These are phyloP conservation scores for Ceriops zippeliana DNA, from an alignment of 345 rosid genomes.

Conservation along the genomic window DNA sequence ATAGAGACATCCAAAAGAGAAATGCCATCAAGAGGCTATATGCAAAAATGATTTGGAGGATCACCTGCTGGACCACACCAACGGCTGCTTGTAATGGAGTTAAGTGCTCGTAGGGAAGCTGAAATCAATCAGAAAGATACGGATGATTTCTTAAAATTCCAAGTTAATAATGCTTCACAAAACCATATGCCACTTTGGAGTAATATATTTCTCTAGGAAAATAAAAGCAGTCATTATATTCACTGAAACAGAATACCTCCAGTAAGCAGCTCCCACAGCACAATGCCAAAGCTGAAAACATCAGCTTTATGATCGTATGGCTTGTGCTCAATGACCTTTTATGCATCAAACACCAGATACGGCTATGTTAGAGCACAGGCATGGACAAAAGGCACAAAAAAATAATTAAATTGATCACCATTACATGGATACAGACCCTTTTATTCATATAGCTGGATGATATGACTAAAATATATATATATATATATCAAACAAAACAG, in stretches of 20 bases:
- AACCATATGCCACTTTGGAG: no score
- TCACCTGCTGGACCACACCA: conserved; percentile 67
- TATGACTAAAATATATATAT: no score
- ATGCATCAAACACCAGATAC: conserved; percentile 22
- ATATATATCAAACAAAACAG: no score
- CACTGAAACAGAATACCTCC: conserved; percentile 42
- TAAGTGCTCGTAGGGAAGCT: conserved; percentile 60
- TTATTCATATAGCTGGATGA: not conserved
- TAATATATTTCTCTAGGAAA: not conserved
- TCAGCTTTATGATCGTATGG: conserved; percentile 62
- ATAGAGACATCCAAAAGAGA: not conserved
- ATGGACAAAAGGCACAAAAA: conserved; percentile 8
- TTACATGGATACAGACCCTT: not conserved
- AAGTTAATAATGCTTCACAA: not conserved
- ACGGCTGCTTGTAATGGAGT: conserved; percentile 66
- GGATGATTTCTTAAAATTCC: not conserved
- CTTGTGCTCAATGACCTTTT: conserved; percentile 64
- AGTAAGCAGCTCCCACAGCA: conserved; percentile 66
- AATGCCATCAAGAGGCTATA: not conserved
- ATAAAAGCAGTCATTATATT: not conserved
- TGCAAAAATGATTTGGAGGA: not conserved
- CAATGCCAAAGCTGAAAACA: conserved; percentile 59
- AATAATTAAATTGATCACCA: not conserved
- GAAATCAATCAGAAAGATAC: conserved; percentile 16
- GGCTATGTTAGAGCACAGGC: conserved; percentile 14